Conservation (phyloP, 208 protist species). For the Naegleria lovaniensis region DNA sequence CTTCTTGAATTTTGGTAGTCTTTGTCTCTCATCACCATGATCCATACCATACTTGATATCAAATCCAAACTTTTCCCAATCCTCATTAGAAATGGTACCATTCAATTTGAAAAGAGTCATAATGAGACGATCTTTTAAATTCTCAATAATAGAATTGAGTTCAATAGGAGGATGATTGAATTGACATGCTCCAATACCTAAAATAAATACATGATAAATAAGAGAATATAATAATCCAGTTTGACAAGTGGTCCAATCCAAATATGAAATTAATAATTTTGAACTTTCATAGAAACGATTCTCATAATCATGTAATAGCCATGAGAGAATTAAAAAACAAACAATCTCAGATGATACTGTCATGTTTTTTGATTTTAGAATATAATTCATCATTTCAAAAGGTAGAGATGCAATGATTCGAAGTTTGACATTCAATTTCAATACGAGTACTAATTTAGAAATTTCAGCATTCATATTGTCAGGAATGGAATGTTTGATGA, state of each 20-base stretch:
- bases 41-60: not conserved
- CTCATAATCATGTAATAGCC: not conserved
- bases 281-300: not conserved
- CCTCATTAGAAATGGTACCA: not conserved
- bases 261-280: not conserved
- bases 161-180: too few relatives aligned
- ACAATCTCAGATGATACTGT: too few relatives aligned
- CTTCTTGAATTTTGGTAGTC: not conserved
- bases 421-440: too few relatives aligned
- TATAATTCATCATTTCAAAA: too few relatives aligned
- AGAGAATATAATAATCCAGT: not conserved
- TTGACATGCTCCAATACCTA: not conserved
- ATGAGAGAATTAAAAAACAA: not conserved
- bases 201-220: not conserved
- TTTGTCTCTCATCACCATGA: not conserved
- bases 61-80: not conserved
- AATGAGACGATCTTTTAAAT: not conserved
- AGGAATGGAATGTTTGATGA: too few relatives aligned
- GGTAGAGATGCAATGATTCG: too few relatives aligned
- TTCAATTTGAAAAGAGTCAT: not conserved
- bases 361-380: too few relatives aligned
- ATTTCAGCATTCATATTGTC: too few relatives aligned
- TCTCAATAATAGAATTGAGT: too few relatives aligned
- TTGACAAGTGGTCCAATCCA: not conserved
- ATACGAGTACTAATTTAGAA: too few relatives aligned